phyloP scores from a whole-genome alignment of 108 stramenopile genomes.

The Skeletonema potamos region DNA sequence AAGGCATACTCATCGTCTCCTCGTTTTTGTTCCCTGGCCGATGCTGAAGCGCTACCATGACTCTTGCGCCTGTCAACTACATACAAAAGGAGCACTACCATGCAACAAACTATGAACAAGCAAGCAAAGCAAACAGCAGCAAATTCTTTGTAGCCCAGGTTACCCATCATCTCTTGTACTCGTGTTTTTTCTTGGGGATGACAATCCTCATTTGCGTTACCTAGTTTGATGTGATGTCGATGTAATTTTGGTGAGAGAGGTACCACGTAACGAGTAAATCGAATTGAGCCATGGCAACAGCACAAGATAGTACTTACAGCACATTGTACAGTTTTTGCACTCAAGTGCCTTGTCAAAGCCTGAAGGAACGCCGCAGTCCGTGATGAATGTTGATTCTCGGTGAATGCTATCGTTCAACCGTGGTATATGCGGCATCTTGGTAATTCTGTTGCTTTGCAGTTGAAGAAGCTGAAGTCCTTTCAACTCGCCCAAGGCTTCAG shows the following conservation, averaged over 20 bases:
- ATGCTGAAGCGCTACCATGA: too few species aligned
- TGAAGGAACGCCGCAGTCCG: conserved; percentile 40
- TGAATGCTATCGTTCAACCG: not conserved
- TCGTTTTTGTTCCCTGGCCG: not conserved
- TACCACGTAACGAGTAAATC: not conserved
- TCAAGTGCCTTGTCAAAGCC: conserved; percentile 9
- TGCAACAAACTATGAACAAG: too few species aligned
- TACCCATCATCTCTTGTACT: too few species aligned
- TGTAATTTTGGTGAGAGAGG: not conserved
- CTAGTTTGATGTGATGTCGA: not conserved
- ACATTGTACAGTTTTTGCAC: conserved; percentile 29
- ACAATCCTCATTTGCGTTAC: too few species aligned
- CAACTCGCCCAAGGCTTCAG: not conserved
- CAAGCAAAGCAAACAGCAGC: too few species aligned
- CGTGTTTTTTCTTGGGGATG: too few species aligned
- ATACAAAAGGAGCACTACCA: too few species aligned
- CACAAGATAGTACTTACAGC: conserved; percentile 11
- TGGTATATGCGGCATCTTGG: not conserved
- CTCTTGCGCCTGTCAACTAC: too few species aligned
- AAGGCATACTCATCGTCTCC: conserved; percentile 2
- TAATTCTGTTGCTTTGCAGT: conserved; percentile 22
- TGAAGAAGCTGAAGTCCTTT: conserved; percentile 15
- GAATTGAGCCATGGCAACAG: not conserved
- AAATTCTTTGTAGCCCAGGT: too few species aligned
- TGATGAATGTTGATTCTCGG: not conserved